Evolutionary conservation across 495 filamentous ascomycete genomes (phyloP).

Genomic region (Clohesyomyces aquaticus): DNA sequence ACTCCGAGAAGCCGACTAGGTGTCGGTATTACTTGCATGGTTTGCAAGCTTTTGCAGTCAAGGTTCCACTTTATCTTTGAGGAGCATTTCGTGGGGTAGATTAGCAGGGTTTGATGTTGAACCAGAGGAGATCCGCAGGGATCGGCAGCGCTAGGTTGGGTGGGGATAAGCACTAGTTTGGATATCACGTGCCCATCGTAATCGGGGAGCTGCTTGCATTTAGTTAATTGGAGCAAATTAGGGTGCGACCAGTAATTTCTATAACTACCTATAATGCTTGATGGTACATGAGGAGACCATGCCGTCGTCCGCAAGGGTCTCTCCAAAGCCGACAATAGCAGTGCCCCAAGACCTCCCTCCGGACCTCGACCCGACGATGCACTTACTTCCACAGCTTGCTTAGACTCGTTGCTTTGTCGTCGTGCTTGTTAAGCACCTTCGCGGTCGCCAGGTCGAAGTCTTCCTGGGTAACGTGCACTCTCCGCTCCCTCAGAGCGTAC

Average conservation of each 20-base stretch:
- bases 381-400: slow-evolving; percentile 87
- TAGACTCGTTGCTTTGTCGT: slow-evolving; percentile 92
- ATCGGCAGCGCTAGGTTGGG: not conserved
- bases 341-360: not conserved
- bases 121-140: not conserved
- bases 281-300: slow-evolving; percentile 30
- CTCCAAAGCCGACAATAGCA: not conserved
- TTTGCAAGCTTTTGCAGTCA: no score
- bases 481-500: slow-evolving; percentile 92
- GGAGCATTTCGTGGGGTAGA: no score
- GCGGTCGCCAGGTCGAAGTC: slow-evolving; percentile 98
- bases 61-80: no score
- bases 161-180: no score
- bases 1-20: no score
- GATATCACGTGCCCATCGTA: no score
- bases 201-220: not conserved
- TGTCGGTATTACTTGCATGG: no score
- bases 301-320: not conserved
- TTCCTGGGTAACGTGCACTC: slow-evolving; percentile 98
- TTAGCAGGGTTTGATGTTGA: not conserved
- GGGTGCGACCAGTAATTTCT: not conserved
- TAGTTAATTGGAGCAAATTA: not conserved
- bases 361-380: not conserved
- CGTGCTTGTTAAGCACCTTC: slow-evolving; percentile 99
- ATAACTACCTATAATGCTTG: slow-evolving; percentile 18